Conservation (phyloP, 495 filamentous ascomycete species). For the Antarctomyces pellizariae region DNA sequence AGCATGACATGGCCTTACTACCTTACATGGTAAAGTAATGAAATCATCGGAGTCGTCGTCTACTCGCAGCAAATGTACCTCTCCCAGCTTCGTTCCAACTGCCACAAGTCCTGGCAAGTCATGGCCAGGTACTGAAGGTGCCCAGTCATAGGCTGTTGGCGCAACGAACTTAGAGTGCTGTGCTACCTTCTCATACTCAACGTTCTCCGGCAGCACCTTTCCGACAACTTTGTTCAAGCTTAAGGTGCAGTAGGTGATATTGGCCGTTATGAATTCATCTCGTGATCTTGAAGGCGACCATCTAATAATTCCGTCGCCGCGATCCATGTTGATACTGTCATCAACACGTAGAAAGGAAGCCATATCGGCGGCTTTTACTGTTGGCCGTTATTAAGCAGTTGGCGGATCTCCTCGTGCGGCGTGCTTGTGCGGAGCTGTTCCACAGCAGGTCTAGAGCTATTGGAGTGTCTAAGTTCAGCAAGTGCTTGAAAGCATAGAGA, state of each 20-base stretch:
- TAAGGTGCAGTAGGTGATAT: conserved; percentile 56
- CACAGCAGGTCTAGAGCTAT: too few species aligned
- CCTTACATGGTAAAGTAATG: conserved; percentile 55
- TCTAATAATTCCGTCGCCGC: conserved; percentile 38
- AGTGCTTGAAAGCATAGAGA: too few species aligned
- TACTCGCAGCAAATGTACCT: conserved; percentile 60
- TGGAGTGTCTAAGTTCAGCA: too few species aligned
- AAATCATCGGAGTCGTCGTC: conserved; percentile 38
- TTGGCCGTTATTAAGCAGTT: too few species aligned
- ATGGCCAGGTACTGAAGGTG: conserved; percentile 37
- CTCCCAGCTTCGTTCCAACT: conserved; percentile 64
- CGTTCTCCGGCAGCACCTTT: conserved; percentile 24
- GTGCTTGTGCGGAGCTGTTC: too few species aligned
- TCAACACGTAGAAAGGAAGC: neutral
- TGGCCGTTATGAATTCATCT: conserved; percentile 58
- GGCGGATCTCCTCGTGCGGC: neutral
- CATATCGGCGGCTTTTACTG: too few species aligned
- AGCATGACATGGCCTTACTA: conserved; percentile 73
- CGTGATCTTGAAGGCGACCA: conserved; percentile 64
- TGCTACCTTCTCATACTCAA: conserved; percentile 44
- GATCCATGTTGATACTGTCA: conserved; percentile 27
- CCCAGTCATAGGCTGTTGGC: conserved; percentile 91
- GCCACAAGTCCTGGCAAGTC: conserved; percentile 54
- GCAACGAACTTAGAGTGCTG: conserved; percentile 62
- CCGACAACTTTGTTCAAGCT: conserved; percentile 52